Evolutionary conservation across 768 basidiomycete genomes (phyloP), one percentile per base, ranked within the genome.

Genomic region (Psilocybe azurescens): DNA sequence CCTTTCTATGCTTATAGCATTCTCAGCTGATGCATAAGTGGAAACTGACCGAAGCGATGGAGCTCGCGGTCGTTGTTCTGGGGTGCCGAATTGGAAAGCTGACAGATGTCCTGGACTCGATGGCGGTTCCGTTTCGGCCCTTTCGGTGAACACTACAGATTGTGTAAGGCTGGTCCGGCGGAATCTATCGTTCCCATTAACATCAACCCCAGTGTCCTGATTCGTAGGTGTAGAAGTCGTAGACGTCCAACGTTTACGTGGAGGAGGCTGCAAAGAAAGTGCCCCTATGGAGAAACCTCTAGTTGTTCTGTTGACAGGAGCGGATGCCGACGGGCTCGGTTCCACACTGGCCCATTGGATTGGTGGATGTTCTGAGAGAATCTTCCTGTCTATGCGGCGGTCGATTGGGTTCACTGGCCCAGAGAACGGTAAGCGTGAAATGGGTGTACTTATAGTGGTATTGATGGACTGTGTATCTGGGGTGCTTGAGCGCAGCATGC

Each of bases 161-260:
- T 53, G 32, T 46, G 67, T 69, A 41, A 59, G 58, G 41, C 63
- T 70, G 32, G 65, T 60, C 28, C 67, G 67, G 7, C 66, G 62
- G 10, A 55, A 46, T 46, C 67, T 57, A n/a, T 53, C 61, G 66
- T 28, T 56, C n/a, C 53, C 58, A 30, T 44, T 51, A 11, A 54
- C 56, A 8, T 65, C 66, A 24, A 44, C 36, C 18, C 3, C 51
- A 39, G n/a, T 9, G 24, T 58, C 41, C 8, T 53, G 55, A 16
- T 33, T 59, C 8, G 63, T 50, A 7, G 65, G 51, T 20, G 67
- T 58, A 9, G 70, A 60, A 11, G 71, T 67, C 41, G 70, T 70
- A 18, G 79, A 75, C 24, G 77, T 77, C 79, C 83, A 81, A 16
- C 82, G 78, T 65, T 81, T 84, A 51, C 82, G 75, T 2, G 84